phyloP scores from a whole-genome alignment of 805 yeast genomes.

The Zygoascus biomembranicola region DNA sequence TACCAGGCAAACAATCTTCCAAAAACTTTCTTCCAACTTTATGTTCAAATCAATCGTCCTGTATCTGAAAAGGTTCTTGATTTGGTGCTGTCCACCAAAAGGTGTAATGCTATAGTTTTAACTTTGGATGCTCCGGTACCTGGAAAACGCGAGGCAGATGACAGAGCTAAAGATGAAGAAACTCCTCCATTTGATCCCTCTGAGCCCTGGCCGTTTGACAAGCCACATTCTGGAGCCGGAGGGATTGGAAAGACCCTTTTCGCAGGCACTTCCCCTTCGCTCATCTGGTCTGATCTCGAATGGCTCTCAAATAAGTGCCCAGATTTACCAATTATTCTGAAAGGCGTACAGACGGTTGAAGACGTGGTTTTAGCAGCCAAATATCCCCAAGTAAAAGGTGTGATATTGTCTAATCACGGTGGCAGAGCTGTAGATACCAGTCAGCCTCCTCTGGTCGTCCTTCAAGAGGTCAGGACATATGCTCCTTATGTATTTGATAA shows the following conservation, averaged over 20 bases:
- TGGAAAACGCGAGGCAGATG: slow-evolving; percentile 47
- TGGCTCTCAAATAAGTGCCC: slow-evolving; percentile 28
- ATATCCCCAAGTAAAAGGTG: slow-evolving; percentile 44
- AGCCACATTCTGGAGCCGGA: slow-evolving; percentile 2
- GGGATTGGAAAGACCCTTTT: slow-evolving; percentile 27
- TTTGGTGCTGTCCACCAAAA: slow-evolving; percentile 26
- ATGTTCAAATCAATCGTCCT: slow-evolving; percentile 23
- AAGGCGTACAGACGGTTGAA: slow-evolving; percentile 62
- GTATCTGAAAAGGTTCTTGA: slow-evolving; percentile 19
- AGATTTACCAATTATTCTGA: slow-evolving; percentile 41
- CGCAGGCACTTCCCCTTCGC: slow-evolving; percentile 25
- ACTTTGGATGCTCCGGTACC: slow-evolving; percentile 50
- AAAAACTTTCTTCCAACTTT: slow-evolving; percentile 24
- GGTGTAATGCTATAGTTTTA: slow-evolving; percentile 39
- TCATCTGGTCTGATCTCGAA: slow-evolving; percentile 25
- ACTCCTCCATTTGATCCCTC: slow-evolving; percentile 16
- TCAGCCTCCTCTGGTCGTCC: slow-evolving; percentile 52
- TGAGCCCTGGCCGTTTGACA: slow-evolving; percentile 7
- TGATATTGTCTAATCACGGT: slow-evolving; percentile 62
- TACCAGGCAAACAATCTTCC: slow-evolving; percentile 18
- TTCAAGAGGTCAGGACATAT: slow-evolving; percentile 40
- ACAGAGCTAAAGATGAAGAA: slow-evolving; percentile 15
- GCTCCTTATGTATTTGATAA: slow-evolving; percentile 35
- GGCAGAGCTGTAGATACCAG: slow-evolving; percentile 63
- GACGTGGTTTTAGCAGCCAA: slow-evolving; percentile 53